phyloP scores from a whole-genome alignment of 371 early-diverging fungal species.

The Syncephalis plumigaleata region DNA sequence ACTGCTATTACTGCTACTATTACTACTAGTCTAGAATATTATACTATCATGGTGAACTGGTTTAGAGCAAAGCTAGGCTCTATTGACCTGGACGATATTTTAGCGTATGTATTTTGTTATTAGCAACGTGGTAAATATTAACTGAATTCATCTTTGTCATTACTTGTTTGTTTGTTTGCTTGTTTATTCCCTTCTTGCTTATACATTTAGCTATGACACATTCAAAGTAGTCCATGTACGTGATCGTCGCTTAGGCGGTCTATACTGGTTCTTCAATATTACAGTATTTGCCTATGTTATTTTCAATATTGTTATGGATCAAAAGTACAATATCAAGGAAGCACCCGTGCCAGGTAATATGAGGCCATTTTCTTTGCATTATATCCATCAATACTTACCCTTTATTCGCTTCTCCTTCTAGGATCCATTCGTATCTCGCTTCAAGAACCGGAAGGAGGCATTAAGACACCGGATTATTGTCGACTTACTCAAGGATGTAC shows the following conservation, averaged over 20 bases:
- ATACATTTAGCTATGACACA: neutral
- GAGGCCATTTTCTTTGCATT: neutral
- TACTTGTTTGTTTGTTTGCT: too few relatives aligned
- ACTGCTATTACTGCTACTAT: too few relatives aligned
- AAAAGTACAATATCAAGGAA: slow-evolving; percentile 14
- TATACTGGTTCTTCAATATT: slow-evolving; percentile 13
- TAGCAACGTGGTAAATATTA: too few relatives aligned
- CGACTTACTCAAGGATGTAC: slow-evolving; percentile 6
- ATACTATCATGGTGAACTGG: too few relatives aligned
- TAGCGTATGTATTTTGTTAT: too few relatives aligned
- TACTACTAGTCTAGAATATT: too few relatives aligned
- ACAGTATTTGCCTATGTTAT: slow-evolving; percentile 13
- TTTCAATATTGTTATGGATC: slow-evolving; percentile 10
- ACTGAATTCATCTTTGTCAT: too few relatives aligned
- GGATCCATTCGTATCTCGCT: slow-evolving; percentile 14
- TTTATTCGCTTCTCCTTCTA: neutral
- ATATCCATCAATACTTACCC: too few relatives aligned
- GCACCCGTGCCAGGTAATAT: neutral
- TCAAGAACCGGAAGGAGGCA: slow-evolving; percentile 10
- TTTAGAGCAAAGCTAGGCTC: too few relatives aligned
- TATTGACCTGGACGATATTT: too few relatives aligned
- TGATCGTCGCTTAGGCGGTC: slow-evolving; percentile 11
- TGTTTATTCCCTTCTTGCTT: too few relatives aligned
- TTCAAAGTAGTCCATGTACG: neutral
- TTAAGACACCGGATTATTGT: slow-evolving; percentile 8